Evolutionary conservation across 108 stramenopile genomes (phyloP).

Genomic region (Phaeodactylum tricornutum): DNA sequence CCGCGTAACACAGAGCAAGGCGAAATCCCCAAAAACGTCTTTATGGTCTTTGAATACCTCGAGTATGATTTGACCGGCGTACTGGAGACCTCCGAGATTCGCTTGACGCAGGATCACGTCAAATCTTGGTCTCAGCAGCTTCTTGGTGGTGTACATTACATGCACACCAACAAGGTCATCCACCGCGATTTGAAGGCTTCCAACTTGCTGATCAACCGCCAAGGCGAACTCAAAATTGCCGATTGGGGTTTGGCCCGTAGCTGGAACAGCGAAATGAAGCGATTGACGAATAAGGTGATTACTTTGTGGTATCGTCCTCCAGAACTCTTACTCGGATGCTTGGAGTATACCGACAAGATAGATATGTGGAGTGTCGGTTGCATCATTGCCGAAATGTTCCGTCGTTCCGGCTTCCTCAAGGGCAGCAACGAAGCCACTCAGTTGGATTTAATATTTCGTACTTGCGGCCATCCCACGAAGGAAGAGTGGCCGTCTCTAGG

Average conservation of each 20-base stretch:
- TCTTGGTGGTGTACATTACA: slow-evolving; percentile 82
- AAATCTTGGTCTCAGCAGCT: slow-evolving; percentile 91
- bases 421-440: slow-evolving; percentile 66
- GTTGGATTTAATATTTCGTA: slow-evolving; percentile 72
- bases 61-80: slow-evolving; percentile 86
- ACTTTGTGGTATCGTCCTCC: slow-evolving; percentile 97
- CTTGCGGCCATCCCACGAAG: slow-evolving; percentile 61
- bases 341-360: slow-evolving; percentile 78
- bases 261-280: slow-evolving; percentile 81
- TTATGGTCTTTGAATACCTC: slow-evolving; percentile 94
- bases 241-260: slow-evolving; percentile 93
- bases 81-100: slow-evolving; percentile 76
- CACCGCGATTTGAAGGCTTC: slow-evolving; percentile 93
- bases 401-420: slow-evolving; percentile 67
- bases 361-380: slow-evolving; percentile 98
- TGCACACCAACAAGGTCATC: slow-evolving; percentile 90
- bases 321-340: slow-evolving; percentile 83
- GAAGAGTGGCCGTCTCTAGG: slow-evolving; percentile 68
- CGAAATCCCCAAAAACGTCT: slow-evolving; percentile 79
- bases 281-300: slow-evolving; percentile 89
- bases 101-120: slow-evolving; percentile 72
- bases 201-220: slow-evolving; percentile 83
- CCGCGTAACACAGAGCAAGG: slow-evolving; percentile 24
- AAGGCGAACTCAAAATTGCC: slow-evolving; percentile 90
- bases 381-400: slow-evolving; percentile 94